phyloP scores from a whole-genome alignment of 2,329 filamentous ascomycete species.

The Pestalotiopsis fici region DNA sequence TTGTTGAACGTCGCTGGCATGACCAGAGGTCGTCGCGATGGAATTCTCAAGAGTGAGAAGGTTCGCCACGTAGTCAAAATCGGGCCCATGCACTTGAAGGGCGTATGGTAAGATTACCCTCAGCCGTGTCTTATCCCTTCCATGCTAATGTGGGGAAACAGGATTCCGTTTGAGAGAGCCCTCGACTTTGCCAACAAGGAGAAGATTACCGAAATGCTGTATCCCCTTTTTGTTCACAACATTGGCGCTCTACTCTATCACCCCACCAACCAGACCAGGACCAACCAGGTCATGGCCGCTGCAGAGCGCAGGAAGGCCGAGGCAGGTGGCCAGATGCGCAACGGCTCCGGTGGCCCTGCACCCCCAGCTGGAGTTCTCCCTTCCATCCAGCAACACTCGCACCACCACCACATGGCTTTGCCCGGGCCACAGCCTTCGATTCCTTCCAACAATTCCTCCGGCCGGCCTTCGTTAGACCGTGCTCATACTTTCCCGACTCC shows the following conservation, averaged over 20 bases:
- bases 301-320: conserved; percentile 77
- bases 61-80: conserved; percentile 97
- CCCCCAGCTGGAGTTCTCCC: conserved; percentile 53
- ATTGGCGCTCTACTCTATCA: conserved; percentile 93
- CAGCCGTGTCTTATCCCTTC: conserved; percentile 8
- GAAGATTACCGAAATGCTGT: conserved; percentile 94
- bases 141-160: conserved; percentile 35
- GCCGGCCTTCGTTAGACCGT: conserved; percentile 77
- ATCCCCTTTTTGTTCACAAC: conserved; percentile 96
- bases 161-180: conserved; percentile 98
- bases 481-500: conserved; percentile 94
- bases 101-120: conserved; percentile 74
- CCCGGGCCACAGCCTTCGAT: conserved; percentile 56
- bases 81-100: conserved; percentile 97
- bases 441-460: conserved; percentile 69
- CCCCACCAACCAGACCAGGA: conserved; percentile 81
- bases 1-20: conserved; percentile 96
- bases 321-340: conserved; percentile 60
- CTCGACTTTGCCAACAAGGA: conserved; percentile 99
- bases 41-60: conserved; percentile 97
- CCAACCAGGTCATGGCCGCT: conserved; percentile 84
- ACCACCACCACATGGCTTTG: conserved; percentile 63
- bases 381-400: conserved; percentile 62
- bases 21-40: conserved; percentile 92
- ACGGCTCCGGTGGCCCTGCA: conserved; percentile 49